Evolutionary conservation across 2,329 filamentous ascomycete genomes (phyloP).

Genomic region (Didymella glomerata): DNA sequence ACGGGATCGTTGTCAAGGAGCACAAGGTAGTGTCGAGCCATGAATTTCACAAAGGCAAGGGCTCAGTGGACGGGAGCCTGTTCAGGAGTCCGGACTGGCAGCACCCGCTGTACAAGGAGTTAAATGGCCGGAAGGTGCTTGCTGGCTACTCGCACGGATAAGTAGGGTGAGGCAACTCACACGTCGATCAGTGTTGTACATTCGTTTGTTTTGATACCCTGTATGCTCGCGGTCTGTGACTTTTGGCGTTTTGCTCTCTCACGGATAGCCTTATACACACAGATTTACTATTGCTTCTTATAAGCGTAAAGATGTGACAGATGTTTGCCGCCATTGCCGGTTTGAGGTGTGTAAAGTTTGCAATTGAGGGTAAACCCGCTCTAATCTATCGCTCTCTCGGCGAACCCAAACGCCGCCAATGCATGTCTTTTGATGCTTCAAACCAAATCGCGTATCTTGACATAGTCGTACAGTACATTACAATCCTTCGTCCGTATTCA

Average conservation of each 20-base stretch:
- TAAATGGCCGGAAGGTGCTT: neutral
- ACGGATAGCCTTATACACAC: neutral
- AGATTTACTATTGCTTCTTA: neutral
- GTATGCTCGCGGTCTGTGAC: neutral
- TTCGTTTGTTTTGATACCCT: neutral
- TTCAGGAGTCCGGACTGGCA: neutral
- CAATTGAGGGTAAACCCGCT: slow-evolving; percentile 10
- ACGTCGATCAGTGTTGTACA: neutral
- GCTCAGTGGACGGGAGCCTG: neutral
- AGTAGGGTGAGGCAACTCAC: neutral
- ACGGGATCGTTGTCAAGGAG: neutral
- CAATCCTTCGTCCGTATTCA: slow-evolving; percentile 30
- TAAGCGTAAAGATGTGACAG: neutral
- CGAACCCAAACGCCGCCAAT: slow-evolving; percentile 30
- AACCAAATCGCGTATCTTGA: slow-evolving; percentile 14
- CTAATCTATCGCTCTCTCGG: slow-evolving; percentile 24
- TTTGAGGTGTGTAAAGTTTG: neutral
- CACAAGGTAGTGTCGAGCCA: neutral
- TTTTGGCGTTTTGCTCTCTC: neutral
- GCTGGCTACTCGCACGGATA: neutral
- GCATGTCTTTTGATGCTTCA: slow-evolving; percentile 23
- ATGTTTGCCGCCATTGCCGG: neutral
- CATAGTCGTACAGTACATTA: slow-evolving; percentile 31
- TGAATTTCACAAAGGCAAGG: neutral
- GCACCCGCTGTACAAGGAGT: neutral